These are phyloP conservation scores for Russula olivacea DNA, from an alignment of 768 basidiomycete genomes.

Conservation along the genomic window DNA sequence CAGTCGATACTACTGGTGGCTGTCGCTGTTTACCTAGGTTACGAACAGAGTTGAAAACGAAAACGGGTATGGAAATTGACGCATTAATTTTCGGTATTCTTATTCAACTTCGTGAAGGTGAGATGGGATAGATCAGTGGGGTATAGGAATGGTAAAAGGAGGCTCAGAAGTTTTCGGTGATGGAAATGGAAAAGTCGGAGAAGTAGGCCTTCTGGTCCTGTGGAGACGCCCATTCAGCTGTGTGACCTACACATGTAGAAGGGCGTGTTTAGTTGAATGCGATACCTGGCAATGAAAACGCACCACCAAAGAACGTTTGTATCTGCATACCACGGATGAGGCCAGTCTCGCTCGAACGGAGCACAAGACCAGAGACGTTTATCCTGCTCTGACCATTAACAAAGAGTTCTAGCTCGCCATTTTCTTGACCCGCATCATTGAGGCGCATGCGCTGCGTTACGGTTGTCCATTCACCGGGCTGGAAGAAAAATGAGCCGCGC, in stretches of 20 bases:
- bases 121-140: background rate
- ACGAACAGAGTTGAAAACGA: background rate
- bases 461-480: slow-evolving; percentile 57
- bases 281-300: slow-evolving; percentile 22
- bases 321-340: slow-evolving; percentile 62
- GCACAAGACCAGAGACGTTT: slow-evolving; percentile 47
- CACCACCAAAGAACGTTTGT: slow-evolving; percentile 78
- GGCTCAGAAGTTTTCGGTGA: slow-evolving; percentile 36
- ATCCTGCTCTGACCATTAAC: slow-evolving; percentile 61
- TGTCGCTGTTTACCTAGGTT: too few relatives aligned
- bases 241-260: slow-evolving; percentile 37
- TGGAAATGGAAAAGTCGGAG: slow-evolving; percentile 63
- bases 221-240: slow-evolving; percentile 49
- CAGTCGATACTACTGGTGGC: too few relatives aligned
- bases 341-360: slow-evolving; percentile 40
- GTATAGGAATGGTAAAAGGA: background rate
- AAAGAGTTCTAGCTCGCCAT: slow-evolving; percentile 69
- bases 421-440: slow-evolving; percentile 61
- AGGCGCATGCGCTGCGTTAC: slow-evolving; percentile 61
- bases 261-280: background rate
- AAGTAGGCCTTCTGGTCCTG: slow-evolving; percentile 59
- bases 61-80: too few relatives aligned
- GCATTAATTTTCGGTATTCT: too few relatives aligned
- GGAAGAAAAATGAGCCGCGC: slow-evolving; percentile 58
- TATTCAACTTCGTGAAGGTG: background rate